These are phyloP conservation scores for Neoboletus brunneissimus DNA, from an alignment of 768 basidiomycete genomes.

Conservation along the genomic window DNA sequence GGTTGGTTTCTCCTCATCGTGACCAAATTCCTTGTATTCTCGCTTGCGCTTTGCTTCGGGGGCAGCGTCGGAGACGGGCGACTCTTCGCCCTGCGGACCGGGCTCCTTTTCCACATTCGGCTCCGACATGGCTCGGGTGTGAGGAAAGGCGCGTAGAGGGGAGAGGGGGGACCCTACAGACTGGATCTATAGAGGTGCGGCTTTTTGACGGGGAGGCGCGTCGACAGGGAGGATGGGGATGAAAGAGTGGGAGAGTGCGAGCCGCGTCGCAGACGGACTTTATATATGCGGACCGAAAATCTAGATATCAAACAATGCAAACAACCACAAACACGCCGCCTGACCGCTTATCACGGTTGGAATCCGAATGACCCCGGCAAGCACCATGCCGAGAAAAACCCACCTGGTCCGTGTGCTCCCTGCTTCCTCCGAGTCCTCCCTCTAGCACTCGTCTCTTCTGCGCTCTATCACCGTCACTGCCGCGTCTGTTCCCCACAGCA, in stretches of 20 bases:
- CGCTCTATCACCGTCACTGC: conserved; percentile 15
- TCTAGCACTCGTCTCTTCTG: neutral
- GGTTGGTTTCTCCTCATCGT: conserved; percentile 64
- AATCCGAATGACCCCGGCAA: conserved; percentile 31
- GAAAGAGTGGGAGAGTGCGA: conserved; percentile 34
- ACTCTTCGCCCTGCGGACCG: conserved; percentile 52
- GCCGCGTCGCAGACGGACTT: conserved; percentile 31
- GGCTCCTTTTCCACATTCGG: conserved; percentile 64
- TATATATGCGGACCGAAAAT: conserved; percentile 33
- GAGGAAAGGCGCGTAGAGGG: neutral
- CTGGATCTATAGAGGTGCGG: conserved; percentile 22
- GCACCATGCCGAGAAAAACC: conserved; percentile 2
- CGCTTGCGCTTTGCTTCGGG: conserved; percentile 55
- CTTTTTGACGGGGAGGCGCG: conserved; percentile 13
- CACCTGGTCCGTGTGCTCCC: conserved; percentile 22
- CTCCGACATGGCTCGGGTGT: conserved; percentile 27
- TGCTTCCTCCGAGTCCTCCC: neutral
- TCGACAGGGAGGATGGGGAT: conserved; percentile 12
- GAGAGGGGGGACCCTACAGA: conserved; percentile 27
- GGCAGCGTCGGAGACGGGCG: conserved; percentile 29
- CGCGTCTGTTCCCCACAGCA: neutral
- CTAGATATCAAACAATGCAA: conserved; percentile 26
- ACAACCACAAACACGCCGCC: conserved; percentile 24
- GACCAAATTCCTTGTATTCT: conserved; percentile 85
- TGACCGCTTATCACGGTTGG: conserved; percentile 20